phyloP scores from a whole-genome alignment of 2,329 filamentous ascomycete genomes.

The Stromatinia cepivora region DNA sequence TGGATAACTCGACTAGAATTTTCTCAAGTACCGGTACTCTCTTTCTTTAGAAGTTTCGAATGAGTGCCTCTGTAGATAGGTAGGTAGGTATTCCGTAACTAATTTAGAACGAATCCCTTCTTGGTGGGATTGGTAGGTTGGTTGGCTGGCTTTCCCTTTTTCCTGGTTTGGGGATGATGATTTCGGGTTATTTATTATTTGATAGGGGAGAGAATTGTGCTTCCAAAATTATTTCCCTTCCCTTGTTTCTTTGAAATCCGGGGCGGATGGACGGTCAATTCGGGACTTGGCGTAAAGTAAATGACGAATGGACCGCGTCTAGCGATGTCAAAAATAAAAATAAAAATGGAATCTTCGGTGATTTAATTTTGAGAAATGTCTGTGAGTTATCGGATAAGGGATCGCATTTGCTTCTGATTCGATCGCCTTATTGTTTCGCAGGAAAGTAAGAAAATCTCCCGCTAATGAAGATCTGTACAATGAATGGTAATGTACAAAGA shows the following conservation, averaged over 20 bases:
- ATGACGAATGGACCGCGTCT: slow-evolving; percentile 11
- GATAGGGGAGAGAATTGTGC: background rate
- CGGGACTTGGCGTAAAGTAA: slow-evolving; percentile 5
- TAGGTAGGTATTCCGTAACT: background rate
- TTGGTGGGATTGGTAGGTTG: background rate
- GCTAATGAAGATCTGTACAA: background rate
- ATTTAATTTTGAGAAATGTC: background rate
- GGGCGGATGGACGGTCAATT: slow-evolving; percentile 7
- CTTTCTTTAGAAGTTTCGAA: no score
- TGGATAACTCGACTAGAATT: no score
- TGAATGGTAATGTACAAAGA: background rate
- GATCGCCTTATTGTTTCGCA: background rate
- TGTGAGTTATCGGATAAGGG: background rate
- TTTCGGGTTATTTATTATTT: no score
- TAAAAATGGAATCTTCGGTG: background rate
- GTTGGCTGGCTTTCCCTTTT: background rate
- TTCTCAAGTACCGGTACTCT: no score
- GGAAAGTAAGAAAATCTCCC: background rate
- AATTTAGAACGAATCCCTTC: background rate
- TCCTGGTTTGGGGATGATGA: background rate
- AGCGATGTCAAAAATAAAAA: slow-evolving; percentile 10
- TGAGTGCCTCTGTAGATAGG: background rate
- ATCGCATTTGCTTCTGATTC: background rate
- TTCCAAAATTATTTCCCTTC: background rate
- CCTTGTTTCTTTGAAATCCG: slow-evolving; percentile 9